Percentiles rank a stretch among this genome's conserved stretches.
Evolutionary conservation across 176 grass and related monocot genomes (phyloP).

Genomic region (Aegilops speltoides): DNA sequence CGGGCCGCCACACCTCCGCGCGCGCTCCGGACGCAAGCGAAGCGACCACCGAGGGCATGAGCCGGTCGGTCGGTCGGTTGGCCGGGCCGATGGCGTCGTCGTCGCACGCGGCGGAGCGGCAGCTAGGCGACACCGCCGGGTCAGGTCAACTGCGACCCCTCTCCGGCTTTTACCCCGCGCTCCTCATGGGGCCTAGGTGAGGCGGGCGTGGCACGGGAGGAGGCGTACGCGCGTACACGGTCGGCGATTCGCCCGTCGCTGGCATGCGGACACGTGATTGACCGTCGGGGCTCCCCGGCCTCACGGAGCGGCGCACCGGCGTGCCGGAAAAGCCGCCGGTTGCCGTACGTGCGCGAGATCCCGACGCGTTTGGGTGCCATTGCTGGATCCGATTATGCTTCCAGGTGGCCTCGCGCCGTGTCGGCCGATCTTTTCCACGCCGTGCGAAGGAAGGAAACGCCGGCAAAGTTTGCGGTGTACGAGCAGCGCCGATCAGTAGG

Average conservation of each 20-base stretch:
- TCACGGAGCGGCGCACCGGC: neutral
- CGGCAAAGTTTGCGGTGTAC: no score
- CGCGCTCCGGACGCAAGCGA: neutral
- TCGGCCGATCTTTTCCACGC: neutral
- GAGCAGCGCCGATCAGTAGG: neutral
- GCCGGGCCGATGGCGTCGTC: constrained; percentile 28
- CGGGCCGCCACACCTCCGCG: neutral
- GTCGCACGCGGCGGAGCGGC: neutral
- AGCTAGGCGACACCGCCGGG: neutral
- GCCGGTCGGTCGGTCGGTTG: neutral
- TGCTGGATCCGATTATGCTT: no score
- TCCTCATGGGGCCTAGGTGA: neutral
- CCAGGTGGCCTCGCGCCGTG: no score
- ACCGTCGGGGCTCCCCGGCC: neutral
- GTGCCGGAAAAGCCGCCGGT: neutral
- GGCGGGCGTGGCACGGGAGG: neutral
- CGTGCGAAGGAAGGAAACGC: neutral
- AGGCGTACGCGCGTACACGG: neutral
- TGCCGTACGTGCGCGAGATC: neutral
- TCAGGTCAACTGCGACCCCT: neutral
- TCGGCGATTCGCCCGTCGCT: constrained; percentile 28
- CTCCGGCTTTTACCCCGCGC: neutral
- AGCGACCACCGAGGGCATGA: neutral
- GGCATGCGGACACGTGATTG: neutral
- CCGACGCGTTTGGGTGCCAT: neutral